These are phyloP conservation scores for Diaporthe destruens DNA, from an alignment of 2,329 filamentous ascomycete genomes.

Conservation along the genomic window DNA sequence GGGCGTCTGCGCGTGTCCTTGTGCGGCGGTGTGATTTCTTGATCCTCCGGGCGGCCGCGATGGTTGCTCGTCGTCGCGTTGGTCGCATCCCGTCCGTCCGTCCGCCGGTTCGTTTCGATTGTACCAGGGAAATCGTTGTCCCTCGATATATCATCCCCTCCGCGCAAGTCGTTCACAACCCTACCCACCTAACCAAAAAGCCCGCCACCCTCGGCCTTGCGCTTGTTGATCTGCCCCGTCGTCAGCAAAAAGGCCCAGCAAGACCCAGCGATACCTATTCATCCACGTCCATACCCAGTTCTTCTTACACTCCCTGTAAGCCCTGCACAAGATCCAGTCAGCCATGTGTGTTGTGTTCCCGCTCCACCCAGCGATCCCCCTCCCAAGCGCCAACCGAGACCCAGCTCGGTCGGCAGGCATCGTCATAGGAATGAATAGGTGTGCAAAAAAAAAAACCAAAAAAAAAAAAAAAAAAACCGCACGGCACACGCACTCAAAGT, in stretches of 20 bases:
- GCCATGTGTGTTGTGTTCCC: not conserved
- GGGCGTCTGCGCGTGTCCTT: too few species aligned
- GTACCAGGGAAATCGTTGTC: rapidly evolving
- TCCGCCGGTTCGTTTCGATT: not conserved
- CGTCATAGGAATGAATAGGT: too few species aligned
- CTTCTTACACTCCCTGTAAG: conserved; percentile 95
- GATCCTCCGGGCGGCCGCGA: not conserved
- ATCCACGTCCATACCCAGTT: conserved; percentile 78
- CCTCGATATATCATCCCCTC: not conserved
- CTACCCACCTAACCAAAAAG: conserved; percentile 30
- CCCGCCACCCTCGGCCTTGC: conserved; percentile 45
- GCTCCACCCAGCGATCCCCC: not conserved
- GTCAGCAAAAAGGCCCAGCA: not conserved
- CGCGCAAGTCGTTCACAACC: not conserved
- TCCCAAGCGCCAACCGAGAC: too few species aligned
- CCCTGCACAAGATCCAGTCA: conserved; percentile 62
- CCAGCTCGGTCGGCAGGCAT: too few species aligned
- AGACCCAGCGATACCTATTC: not conserved
- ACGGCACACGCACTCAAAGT: conserved; percentile 86
- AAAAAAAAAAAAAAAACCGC: too few species aligned
- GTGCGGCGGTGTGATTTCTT: not conserved
- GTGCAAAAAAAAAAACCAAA: too few species aligned
- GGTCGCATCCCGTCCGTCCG: not conserved
- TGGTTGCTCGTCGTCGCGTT: not conserved
- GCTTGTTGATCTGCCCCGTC: conserved; percentile 47